A percentile compares a stretch with the other conserved stretches of the same genome.
phyloP scores from a whole-genome alignment of 2,329 filamentous ascomycete genomes.

The Aspergillus hortae region DNA sequence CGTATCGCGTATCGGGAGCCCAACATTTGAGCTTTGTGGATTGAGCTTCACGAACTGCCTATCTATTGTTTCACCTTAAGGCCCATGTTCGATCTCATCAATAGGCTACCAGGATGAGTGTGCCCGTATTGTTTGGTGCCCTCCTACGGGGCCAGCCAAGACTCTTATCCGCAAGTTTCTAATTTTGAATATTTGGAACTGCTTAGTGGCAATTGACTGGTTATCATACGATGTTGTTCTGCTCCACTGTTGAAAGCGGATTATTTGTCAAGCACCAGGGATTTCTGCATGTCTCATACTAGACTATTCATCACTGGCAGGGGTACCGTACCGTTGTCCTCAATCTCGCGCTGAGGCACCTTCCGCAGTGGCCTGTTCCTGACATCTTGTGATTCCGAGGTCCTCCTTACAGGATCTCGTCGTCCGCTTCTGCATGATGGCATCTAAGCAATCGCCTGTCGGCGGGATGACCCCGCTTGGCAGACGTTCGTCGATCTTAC shows the following conservation, averaged over 20 bases:
- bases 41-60: too few relatives aligned
- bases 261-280: background rate
- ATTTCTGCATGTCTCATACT: background rate
- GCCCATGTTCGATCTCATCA: too few relatives aligned
- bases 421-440: background rate
- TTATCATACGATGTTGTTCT: background rate
- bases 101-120: too few relatives aligned
- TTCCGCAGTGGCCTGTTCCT: background rate
- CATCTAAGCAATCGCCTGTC: background rate
- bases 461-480: background rate
- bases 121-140: too few relatives aligned
- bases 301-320: background rate
- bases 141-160: background rate
- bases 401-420: background rate
- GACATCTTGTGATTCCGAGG: background rate
- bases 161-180: background rate
- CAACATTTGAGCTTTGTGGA: too few relatives aligned
- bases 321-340: background rate
- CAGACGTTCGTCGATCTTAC: background rate
- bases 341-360: background rate
- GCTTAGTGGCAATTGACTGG: background rate
- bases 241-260: background rate
- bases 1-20: background rate
- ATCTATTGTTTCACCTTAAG: background rate
- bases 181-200: background rate